phyloP scores from a whole-genome alignment of 2,329 filamentous ascomycete genomes.

The Alternaria solani region DNA sequence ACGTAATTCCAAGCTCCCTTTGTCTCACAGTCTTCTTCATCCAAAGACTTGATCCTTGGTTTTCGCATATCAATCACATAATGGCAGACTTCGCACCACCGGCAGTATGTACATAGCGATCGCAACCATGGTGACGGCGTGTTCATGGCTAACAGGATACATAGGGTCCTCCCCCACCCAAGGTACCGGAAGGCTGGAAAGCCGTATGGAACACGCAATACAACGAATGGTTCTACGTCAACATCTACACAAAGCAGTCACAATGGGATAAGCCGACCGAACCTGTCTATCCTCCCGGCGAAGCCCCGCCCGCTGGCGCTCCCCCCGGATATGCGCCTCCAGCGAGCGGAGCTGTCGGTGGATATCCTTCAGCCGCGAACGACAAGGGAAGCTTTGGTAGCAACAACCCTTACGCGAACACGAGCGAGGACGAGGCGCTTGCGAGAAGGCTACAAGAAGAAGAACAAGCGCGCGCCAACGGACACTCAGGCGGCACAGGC shows the following conservation, averaged over 20 bases:
- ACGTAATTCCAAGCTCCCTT: neutral
- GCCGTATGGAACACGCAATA: slow-evolving; percentile 86
- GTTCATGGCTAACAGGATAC: slow-evolving; percentile 15
- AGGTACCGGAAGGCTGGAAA: slow-evolving; percentile 81
- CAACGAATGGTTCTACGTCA: slow-evolving; percentile 93
- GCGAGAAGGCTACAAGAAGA: slow-evolving; percentile 83
- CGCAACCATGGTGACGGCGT: slow-evolving; percentile 8
- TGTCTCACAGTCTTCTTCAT: neutral
- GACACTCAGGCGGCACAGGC: slow-evolving; percentile 49
- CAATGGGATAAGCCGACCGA: slow-evolving; percentile 87
- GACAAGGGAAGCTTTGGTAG: slow-evolving; percentile 56
- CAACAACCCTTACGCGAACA: slow-evolving; percentile 75
- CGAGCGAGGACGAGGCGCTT: slow-evolving; percentile 74
- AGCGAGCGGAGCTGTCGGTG: slow-evolving; percentile 45
- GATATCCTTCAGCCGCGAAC: slow-evolving; percentile 40
- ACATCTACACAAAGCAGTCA: slow-evolving; percentile 85
- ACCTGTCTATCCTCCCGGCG: slow-evolving; percentile 65
- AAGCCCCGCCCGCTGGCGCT: slow-evolving; percentile 63
- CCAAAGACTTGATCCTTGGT: neutral
- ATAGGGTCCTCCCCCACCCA: slow-evolving; percentile 64
- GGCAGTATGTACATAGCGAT: slow-evolving; percentile 31
- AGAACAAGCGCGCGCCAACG: slow-evolving; percentile 70
- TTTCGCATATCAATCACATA: neutral
- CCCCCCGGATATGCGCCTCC: slow-evolving; percentile 72
- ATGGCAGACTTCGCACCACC: slow-evolving; percentile 51